These are phyloP conservation scores for Triticum turgidum DNA, from an alignment of 176 grass and related monocot species.

Conservation along the genomic window DNA sequence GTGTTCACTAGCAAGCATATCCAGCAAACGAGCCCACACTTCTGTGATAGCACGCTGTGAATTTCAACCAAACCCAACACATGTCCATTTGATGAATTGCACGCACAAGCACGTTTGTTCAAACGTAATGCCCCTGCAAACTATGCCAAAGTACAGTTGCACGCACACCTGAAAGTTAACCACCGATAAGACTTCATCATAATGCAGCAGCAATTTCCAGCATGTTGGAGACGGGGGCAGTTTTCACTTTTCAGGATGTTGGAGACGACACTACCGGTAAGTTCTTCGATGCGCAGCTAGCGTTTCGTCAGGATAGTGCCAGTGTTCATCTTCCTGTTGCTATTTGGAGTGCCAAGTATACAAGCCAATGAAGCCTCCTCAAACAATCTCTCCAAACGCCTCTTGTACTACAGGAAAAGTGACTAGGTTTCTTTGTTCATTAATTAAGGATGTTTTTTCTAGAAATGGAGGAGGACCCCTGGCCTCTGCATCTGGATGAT, in stretches of 20 bases:
- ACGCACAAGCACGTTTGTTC: neutral
- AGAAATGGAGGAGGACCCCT: no score
- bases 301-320: constrained; percentile 21
- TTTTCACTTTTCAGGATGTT: neutral
- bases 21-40: no score
- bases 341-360: constrained; percentile 44
- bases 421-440: neutral
- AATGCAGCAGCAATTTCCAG: neutral
- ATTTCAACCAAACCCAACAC: neutral
- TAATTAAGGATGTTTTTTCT: no score
- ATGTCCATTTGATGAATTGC: neutral
- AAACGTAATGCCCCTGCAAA: neutral
- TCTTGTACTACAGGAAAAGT: neutral
- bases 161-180: neutral
- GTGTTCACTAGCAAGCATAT: no score
- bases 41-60: neutral
- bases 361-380: constrained; percentile 61
- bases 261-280: neutral
- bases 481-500: no score
- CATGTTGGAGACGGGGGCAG: neutral
- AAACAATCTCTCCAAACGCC: constrained; percentile 22
- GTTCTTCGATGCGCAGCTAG: constrained; percentile 34
- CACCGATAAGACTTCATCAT: neutral
- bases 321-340: constrained; percentile 25
- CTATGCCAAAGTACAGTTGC: no score